Conservation (phyloP, 2,329 filamentous ascomycete genomes). For the Rhytidhysteron rufulum region DNA sequence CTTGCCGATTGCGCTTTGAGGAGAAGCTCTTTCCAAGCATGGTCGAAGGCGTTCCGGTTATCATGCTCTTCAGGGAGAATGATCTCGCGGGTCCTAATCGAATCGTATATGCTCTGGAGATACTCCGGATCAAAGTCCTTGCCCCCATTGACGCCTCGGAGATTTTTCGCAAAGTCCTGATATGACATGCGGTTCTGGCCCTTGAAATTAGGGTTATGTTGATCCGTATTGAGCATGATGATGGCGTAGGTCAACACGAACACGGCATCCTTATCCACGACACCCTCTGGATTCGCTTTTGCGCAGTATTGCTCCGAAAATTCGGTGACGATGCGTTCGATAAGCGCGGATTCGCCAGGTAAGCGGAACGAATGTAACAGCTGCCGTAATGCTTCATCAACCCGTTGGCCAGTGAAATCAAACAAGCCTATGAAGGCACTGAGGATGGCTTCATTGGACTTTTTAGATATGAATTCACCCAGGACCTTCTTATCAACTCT, state of each 20-base stretch:
- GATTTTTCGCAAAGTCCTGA: constrained; percentile 77
- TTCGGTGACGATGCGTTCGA: constrained; percentile 83
- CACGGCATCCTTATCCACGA: constrained; percentile 81
- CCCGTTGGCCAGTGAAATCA: constrained; percentile 78
- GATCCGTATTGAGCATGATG: constrained; percentile 95
- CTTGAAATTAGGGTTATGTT: constrained; percentile 89
- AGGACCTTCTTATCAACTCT: constrained; percentile 85
- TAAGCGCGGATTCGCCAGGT: constrained; percentile 87
- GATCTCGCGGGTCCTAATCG: constrained; percentile 90
- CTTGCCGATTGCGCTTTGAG: constrained; percentile 76
- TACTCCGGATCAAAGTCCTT: constrained; percentile 82
- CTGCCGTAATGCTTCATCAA: constrained; percentile 83
- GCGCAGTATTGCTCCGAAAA: constrained; percentile 84
- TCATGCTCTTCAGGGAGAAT: constrained; percentile 97
- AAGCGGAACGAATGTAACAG: constrained; percentile 91
- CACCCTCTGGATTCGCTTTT: constrained; percentile 64
- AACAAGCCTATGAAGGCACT: constrained; percentile 83
- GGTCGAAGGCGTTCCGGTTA: constrained; percentile 93
- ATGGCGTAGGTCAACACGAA: constrained; percentile 93
- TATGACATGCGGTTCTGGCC: constrained; percentile 76
- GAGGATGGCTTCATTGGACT: constrained; percentile 78
- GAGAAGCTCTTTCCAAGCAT: constrained; percentile 93
- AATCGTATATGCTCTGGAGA: constrained; percentile 80
- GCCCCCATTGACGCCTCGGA: constrained; percentile 84
- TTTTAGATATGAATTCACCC: constrained; percentile 91